Conservation (phyloP, 1,284 basidiomycete genomes). For the Termitomyces sp. region DNA sequence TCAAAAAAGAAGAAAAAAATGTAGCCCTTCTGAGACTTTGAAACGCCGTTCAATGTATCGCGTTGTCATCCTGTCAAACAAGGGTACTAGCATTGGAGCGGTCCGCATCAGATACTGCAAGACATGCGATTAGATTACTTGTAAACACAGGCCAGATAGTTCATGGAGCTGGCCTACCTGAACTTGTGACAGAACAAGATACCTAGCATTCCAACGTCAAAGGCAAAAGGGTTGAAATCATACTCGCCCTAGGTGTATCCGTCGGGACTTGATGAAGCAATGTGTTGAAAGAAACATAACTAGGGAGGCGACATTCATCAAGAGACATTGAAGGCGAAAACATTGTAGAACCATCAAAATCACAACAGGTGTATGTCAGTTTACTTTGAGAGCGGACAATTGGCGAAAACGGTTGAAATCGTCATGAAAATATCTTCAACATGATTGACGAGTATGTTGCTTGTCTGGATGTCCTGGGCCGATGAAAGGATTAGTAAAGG, state of each 20-base stretch:
- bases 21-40: constrained; percentile 21
- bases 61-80: constrained; percentile 24
- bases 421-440: background rate
- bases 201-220: too few species aligned
- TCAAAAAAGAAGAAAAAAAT: constrained; percentile 23
- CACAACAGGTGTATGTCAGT: constrained; percentile 16
- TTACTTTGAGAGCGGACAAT: background rate
- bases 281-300: constrained; percentile 10
- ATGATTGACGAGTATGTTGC: constrained; percentile 3
- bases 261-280: background rate
- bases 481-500: background rate
- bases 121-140: background rate
- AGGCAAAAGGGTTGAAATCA: constrained; percentile 27
- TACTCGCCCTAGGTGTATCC: constrained; percentile 23
- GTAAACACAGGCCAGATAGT: background rate
- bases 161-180: too few species aligned
- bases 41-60: constrained; percentile 9
- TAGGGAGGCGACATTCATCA: constrained; percentile 8
- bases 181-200: constrained; percentile 15
- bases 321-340: constrained; percentile 5
- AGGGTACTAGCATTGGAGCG: constrained; percentile 14
- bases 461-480: background rate
- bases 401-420: background rate
- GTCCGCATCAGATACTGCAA: constrained; percentile 14
- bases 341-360: constrained; percentile 19